Conservation (phyloP, 768 basidiomycete genomes). For the Pleurotus tuoliensis region DNA sequence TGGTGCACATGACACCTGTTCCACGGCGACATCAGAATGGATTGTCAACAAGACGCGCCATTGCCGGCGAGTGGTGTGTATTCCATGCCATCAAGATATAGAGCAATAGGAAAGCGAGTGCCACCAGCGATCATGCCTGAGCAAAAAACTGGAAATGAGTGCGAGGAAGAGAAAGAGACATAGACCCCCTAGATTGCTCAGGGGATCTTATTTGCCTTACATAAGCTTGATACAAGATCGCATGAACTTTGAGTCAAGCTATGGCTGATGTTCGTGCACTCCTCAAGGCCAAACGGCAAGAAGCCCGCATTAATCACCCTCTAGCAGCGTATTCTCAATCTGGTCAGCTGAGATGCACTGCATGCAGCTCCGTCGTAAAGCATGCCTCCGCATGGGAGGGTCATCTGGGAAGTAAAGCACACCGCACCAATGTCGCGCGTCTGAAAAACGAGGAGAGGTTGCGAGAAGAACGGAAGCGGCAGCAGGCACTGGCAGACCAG, state of each 20-base stretch:
- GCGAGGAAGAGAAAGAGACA: no score
- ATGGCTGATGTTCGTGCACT: conserved; percentile 84
- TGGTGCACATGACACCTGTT: no score
- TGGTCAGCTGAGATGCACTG: conserved; percentile 67
- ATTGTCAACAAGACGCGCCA: no score
- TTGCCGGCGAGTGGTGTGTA: no score
- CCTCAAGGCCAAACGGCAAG: conserved; percentile 80
- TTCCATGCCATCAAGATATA: no score
- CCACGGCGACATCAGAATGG: no score
- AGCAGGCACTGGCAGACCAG: conserved; percentile 29
- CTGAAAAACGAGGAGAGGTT: conserved; percentile 51
- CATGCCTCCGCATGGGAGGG: conserved; percentile 85
- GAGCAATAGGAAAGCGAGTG: no score
- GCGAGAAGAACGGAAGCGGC: conserved; percentile 30
- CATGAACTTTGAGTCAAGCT: not conserved
- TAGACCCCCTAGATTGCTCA: no score
- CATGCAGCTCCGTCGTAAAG: conserved; percentile 63
- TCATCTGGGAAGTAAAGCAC: conserved; percentile 76
- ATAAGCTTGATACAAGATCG: not conserved
- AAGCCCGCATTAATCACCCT: conserved; percentile 68
- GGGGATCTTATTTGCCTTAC: not conserved
- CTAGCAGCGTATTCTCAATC: conserved; percentile 62
- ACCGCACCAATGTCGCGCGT: conserved; percentile 63
- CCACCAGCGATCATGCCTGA: no score
- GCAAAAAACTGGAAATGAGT: no score